Percentiles rank a stretch among this genome's conserved stretches.
Conservation (phyloP, 371 early-diverging fungal species). For the Haplosporangium sp. region DNA sequence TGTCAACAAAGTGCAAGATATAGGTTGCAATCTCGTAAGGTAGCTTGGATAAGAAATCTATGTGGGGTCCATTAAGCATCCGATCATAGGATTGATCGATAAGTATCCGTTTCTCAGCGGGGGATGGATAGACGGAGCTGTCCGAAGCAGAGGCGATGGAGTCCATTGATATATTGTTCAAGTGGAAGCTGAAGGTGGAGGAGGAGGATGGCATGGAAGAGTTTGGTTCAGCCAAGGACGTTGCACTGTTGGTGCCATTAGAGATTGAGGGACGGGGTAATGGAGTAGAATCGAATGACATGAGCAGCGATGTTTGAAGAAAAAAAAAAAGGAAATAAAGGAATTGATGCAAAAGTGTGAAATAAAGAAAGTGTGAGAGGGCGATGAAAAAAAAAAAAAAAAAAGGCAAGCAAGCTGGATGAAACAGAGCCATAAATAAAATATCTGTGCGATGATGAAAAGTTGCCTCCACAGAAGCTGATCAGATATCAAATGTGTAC, state of each 20-base stretch:
- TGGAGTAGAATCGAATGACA: background rate
- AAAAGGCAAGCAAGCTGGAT: slow-evolving; percentile 6
- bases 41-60: slow-evolving; percentile 64
- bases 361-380: slow-evolving; percentile 7
- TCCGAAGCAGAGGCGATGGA: background rate
- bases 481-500: too few relatives aligned
- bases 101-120: slow-evolving; percentile 11
- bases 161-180: background rate
- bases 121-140: slow-evolving; percentile 9
- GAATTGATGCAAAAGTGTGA: background rate
- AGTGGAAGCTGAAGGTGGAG: background rate
- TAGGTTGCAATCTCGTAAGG: slow-evolving; percentile 69
- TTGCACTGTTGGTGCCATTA: too few relatives aligned
- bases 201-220: slow-evolving; percentile 7
- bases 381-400: slow-evolving; percentile 10
- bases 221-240: slow-evolving; percentile 2
- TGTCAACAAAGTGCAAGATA: slow-evolving; percentile 64
- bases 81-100: slow-evolving; percentile 26
- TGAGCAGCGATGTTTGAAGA: slow-evolving; percentile 1
- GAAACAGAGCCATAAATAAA: too few relatives aligned
- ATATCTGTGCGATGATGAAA: too few relatives aligned
- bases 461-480: too few relatives aligned
- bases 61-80: slow-evolving; percentile 30
- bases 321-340: background rate
- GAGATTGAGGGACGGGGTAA: too few relatives aligned